Evolutionary conservation across 2,329 filamentous ascomycete species (phyloP), one percentile per base, ranked within the genome.

Genomic region (Hypomyces rosellus): DNA sequence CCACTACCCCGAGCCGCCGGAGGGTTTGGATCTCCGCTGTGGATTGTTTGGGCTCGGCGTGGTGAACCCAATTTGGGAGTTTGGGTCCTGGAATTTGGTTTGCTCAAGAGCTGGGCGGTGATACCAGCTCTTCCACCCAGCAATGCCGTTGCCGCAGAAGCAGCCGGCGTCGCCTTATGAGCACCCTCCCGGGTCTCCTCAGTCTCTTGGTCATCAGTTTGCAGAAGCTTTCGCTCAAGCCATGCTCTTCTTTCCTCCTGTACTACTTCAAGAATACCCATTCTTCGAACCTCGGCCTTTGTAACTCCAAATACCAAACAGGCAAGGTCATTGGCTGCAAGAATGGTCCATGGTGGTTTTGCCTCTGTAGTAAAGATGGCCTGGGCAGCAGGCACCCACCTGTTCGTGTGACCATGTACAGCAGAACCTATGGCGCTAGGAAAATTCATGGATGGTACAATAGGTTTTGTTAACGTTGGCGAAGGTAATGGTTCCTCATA

Each of bases 271-370:
- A 99, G 70, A 50, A 99, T 97, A 44, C 93, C 92, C 74, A 97
- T 84, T 64, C 90, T 96, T 49, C 90, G 84, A 20, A 99, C 88
- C 68, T 99, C 93, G 4, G 89, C 88, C 63, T 89, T 89, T n/a
- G 91, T 96, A 9, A 99, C 89, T n/a, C 93, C 93, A 70, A 97
- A 99, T n/a, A 97, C 86, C 40, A 99, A 76, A 68, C 93, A 99
- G 15, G 93, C 93, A 45, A 99, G 76, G 65, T 99, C 93, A 64
- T 99, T 99, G 45, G 93, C 93, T 3, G 93, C 89, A 48, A 96
- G 80, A 53, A 99, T 96, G 1, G 92, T 99, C 88, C 90, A 99
- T 3, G 92, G 93, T 8, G 89, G 81, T 56, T 86, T 84, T 13
- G 88, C 80, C 67, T 95, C 89, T n/a, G 93, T 99, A 7, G 92